Percentiles rank a stretch among this genome's conserved stretches.
These are phyloP conservation scores for Naganishia friedmannii DNA, from an alignment of 768 basidiomycete species.

Conservation along the genomic window DNA sequence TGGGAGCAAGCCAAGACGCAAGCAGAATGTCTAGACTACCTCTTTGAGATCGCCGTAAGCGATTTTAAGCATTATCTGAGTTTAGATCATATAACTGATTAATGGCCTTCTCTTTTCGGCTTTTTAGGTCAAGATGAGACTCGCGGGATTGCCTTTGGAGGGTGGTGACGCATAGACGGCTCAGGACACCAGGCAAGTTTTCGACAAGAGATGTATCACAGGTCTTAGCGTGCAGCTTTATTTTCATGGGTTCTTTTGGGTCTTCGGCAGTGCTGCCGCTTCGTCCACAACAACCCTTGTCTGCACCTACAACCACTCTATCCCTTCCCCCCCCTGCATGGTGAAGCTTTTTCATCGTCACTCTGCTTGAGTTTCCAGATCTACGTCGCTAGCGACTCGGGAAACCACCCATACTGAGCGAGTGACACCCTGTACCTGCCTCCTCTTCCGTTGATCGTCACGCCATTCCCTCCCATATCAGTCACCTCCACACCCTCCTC, in stretches of 20 bases:
- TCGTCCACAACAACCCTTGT: no score
- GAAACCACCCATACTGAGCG: conserved; percentile 51
- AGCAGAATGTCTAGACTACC: conserved; percentile 84
- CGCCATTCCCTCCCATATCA: conserved; percentile 59
- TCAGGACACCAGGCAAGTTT: no score
- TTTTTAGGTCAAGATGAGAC: conserved; percentile 32
- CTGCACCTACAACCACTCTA: no score
- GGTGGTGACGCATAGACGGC: conserved; percentile 17
- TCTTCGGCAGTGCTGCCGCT: no score
- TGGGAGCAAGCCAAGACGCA: conserved; percentile 90
- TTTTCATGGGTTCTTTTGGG: no score
- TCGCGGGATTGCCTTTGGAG: conserved; percentile 31
- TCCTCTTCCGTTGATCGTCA: conserved; percentile 43
- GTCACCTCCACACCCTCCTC: conserved; percentile 78
- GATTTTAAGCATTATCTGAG: no score
- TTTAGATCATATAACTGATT: not conserved
- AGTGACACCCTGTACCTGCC: conserved; percentile 57
- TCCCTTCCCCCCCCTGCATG: no score
- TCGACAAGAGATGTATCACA: not conserved
- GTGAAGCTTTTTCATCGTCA: no score
- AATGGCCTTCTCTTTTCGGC: not conserved
- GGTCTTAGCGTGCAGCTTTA: no score
- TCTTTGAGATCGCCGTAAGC: conserved; percentile 69
- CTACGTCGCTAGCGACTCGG: conserved; percentile 32
- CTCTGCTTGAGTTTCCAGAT: no score